Conservation (phyloP, 495 filamentous ascomycete genomes). For the Aspergillus biplanus region DNA sequence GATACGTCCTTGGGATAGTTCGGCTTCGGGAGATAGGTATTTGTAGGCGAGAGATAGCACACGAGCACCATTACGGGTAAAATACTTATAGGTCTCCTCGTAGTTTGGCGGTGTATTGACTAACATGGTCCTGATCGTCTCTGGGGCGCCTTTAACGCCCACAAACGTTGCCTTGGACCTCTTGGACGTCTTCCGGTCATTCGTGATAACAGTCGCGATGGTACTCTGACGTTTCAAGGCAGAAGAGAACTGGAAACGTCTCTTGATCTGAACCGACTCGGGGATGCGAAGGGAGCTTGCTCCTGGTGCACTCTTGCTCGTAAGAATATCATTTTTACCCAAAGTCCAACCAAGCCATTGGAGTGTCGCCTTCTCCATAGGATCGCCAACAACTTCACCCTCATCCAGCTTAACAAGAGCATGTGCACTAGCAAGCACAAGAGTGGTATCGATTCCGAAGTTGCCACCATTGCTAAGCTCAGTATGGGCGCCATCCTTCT, state of each 20-base stretch:
- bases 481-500: constrained; percentile 78
- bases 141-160: constrained; percentile 94
- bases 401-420: constrained; percentile 95
- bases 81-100: constrained; percentile 98
- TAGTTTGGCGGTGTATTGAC: constrained; percentile 82
- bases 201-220: constrained; percentile 75
- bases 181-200: constrained; percentile 68
- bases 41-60: constrained; percentile 95
- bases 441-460: constrained; percentile 77
- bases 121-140: constrained; percentile 94
- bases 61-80: constrained; percentile 90
- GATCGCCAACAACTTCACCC: constrained; percentile 95
- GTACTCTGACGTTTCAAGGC: constrained; percentile 95
- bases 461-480: constrained; percentile 67
- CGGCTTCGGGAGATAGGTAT: constrained; percentile 76
- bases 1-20: constrained; percentile 80
- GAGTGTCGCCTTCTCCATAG: constrained; percentile 98
- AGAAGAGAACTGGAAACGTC: constrained; percentile 98
- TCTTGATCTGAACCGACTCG: constrained; percentile 84
- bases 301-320: constrained; percentile 47
- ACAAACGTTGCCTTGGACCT: constrained; percentile 83
- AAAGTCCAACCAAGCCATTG: constrained; percentile 87
- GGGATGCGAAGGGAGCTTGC: constrained; percentile 49
- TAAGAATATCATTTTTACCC: constrained; percentile 81
- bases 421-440: constrained; percentile 94